Percentiles rank a stretch among this genome's conserved stretches.
These are phyloP conservation scores for Sclerotinia sclerotiorum DNA, from an alignment of 2,329 filamentous ascomycete species.

Conservation along the genomic window DNA sequence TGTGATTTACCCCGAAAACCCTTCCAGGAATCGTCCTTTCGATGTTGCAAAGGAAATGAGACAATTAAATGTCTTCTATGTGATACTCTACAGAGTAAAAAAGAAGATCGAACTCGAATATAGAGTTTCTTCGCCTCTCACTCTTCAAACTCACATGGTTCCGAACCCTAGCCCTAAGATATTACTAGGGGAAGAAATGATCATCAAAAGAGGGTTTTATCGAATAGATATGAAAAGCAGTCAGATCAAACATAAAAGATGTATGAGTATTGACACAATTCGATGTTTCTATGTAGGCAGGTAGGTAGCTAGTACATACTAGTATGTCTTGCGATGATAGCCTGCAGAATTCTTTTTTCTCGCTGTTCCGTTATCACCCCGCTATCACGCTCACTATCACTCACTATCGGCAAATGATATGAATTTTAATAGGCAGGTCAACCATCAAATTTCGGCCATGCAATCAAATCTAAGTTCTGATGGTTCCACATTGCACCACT, in stretches of 20 bases:
- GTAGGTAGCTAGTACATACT: not conserved
- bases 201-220: not conserved
- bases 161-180: conserved; percentile 17
- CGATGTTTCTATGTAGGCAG: not conserved
- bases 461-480: not conserved
- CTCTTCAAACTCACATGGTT: not conserved
- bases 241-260: not conserved
- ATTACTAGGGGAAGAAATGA: not conserved
- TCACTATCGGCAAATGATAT: conserved; percentile 1
- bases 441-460: not conserved
- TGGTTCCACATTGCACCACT: conserved; percentile 2
- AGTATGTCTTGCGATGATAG: not conserved
- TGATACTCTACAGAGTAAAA: not conserved
- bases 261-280: not conserved
- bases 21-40: too few relatives aligned
- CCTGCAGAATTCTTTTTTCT: not conserved
- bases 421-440: conserved; percentile 6
- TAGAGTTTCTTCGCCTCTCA: not conserved
- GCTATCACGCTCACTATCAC: not conserved
- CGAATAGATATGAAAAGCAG: not conserved
- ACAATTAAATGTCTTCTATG: too few relatives aligned
- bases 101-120: not conserved
- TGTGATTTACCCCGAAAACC: too few relatives aligned
- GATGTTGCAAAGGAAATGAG: too few relatives aligned
- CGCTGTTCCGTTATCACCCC: conserved; percentile 6